These are phyloP conservation scores for Vitis amurensis DNA, from an alignment of 164 flowering plant genomes.

Conservation along the genomic window DNA sequence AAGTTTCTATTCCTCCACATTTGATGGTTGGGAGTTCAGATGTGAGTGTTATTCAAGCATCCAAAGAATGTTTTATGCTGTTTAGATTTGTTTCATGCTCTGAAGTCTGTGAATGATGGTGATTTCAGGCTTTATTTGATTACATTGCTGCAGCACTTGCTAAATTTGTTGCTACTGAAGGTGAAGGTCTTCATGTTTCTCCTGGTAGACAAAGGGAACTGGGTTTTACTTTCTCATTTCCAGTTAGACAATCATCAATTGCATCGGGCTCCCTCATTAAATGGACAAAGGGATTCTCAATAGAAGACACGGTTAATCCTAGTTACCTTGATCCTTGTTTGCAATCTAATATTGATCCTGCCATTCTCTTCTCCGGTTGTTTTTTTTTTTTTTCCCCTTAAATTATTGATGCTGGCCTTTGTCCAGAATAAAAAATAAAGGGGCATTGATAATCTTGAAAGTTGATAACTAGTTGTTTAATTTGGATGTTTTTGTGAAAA, in stretches of 20 bases:
- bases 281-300: constrained; percentile 94
- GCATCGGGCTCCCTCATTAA: constrained; percentile 78
- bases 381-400: too few relatives aligned
- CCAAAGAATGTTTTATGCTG: neutral
- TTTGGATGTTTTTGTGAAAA: too few relatives aligned
- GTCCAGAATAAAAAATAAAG: too few relatives aligned
- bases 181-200: constrained; percentile 51
- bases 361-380: neutral
- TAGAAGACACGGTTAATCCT: constrained; percentile 71
- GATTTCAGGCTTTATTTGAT: constrained; percentile 78
- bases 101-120: constrained; percentile 8
- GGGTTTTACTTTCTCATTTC: constrained; percentile 98
- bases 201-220: constrained; percentile 85
- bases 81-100: neutral
- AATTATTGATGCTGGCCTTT: too few relatives aligned
- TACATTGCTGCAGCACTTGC: constrained; percentile 77
- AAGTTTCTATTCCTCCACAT: constrained; percentile 90
- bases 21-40: constrained; percentile 79
- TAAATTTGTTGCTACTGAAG: constrained; percentile 81
- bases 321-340: constrained; percentile 8
- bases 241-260: constrained; percentile 76
- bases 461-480: too few relatives aligned
- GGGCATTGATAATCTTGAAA: too few relatives aligned
- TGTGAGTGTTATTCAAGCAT: constrained; percentile 41
- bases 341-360: neutral